These are phyloP conservation scores for Mycena latifolia DNA, from an alignment of 768 basidiomycete species.

Conservation along the genomic window DNA sequence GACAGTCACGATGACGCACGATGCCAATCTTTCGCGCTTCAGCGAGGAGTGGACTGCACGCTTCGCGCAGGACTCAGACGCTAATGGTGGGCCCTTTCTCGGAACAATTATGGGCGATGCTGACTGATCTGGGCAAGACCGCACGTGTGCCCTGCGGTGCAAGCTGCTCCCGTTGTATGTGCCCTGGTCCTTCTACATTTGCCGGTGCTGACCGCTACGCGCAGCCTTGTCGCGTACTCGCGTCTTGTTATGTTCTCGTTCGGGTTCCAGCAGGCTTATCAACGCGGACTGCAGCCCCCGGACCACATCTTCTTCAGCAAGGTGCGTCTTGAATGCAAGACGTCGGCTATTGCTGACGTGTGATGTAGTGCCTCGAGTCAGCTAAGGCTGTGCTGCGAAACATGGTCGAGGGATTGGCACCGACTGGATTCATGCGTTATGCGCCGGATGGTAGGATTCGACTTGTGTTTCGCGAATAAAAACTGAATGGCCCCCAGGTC, in stretches of 20 bases:
- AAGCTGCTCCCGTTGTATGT: constrained; percentile 81
- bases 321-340: constrained; percentile 49
- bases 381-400: constrained; percentile 76
- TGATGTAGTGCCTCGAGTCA: constrained; percentile 71
- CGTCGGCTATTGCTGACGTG: constrained; percentile 14
- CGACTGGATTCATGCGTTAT: constrained; percentile 82
- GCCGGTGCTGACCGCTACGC: constrained; percentile 21
- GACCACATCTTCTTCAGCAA: constrained; percentile 78
- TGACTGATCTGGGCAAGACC: constrained; percentile 56
- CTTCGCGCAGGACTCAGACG: constrained; percentile 72
- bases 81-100: constrained; percentile 56
- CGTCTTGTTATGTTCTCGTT: constrained; percentile 90
- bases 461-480: not conserved
- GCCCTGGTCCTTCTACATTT: not conserved
- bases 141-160: constrained; percentile 70
- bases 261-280: constrained; percentile 86
- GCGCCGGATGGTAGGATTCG: constrained; percentile 75
- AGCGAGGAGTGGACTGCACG: constrained; percentile 75
- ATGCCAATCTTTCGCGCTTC: constrained; percentile 67
- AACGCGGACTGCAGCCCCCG: constrained; percentile 71
- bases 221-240: constrained; percentile 80
- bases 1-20: constrained; percentile 69
- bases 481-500: constrained; percentile 53
- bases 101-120: not conserved
- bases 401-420: constrained; percentile 74